Evolutionary conservation across 495 filamentous ascomycete species (phyloP).

Genomic region (Mycothermus thermophilus): DNA sequence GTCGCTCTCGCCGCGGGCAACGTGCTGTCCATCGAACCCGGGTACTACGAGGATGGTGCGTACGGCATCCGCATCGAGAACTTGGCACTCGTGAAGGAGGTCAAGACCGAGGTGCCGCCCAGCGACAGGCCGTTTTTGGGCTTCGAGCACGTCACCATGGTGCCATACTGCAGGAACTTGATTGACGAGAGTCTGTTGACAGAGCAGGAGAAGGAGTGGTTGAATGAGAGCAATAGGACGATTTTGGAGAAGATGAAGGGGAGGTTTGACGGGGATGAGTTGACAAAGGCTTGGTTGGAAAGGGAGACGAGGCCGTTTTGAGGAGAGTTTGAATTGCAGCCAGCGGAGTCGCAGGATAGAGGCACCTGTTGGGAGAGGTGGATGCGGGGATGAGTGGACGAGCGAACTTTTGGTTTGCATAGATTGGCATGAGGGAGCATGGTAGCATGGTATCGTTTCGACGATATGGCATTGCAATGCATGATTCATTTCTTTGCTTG

Average conservation of each 20-base stretch:
- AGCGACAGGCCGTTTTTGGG: constrained; percentile 89
- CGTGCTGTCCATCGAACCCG: constrained; percentile 89
- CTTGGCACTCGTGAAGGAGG: constrained; percentile 78
- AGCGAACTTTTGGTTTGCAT: no score
- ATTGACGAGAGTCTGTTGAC: constrained; percentile 66
- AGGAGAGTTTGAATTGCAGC: neutral
- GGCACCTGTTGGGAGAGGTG: neutral
- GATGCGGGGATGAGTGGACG: no score
- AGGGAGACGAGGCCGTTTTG: constrained; percentile 58
- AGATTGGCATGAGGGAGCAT: no score
- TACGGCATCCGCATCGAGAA: constrained; percentile 99
- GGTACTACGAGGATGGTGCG: constrained; percentile 93
- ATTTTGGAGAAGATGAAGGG: constrained; percentile 68
- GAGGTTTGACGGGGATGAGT: constrained; percentile 60
- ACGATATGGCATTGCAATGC: no score
- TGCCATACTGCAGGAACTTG: constrained; percentile 80
- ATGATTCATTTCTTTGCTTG: neutral
- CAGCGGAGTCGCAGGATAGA: neutral
- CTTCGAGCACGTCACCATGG: constrained; percentile 96
- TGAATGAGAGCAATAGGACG: constrained; percentile 75
- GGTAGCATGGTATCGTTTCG: no score
- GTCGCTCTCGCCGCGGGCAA: constrained; percentile 83
- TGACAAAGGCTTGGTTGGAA: constrained; percentile 67
- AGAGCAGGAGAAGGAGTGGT: constrained; percentile 65
- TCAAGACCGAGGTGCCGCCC: constrained; percentile 71